These are phyloP conservation scores for Apiospora phragmitis DNA, from an alignment of 2,329 filamentous ascomycete species.

Conservation along the genomic window DNA sequence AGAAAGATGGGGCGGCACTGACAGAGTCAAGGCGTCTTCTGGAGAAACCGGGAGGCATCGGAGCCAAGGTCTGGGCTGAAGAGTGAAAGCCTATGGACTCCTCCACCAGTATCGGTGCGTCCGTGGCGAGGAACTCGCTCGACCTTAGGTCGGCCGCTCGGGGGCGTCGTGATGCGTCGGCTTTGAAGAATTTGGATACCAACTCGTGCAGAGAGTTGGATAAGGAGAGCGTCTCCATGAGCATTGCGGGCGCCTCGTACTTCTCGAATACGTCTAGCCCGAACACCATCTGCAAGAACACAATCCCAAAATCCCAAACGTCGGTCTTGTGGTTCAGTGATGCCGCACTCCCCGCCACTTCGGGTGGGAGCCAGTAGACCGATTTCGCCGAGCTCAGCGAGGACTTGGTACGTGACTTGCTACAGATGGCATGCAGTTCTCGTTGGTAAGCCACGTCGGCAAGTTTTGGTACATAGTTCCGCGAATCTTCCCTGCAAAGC, in stretches of 20 bases:
- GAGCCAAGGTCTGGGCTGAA: conserved; percentile 41
- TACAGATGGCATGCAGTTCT: conserved; percentile 62
- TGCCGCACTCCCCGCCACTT: conserved; percentile 64
- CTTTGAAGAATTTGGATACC: conserved; percentile 79
- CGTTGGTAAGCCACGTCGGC: conserved; percentile 73
- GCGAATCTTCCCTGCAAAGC: conserved; percentile 67
- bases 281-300: conserved; percentile 93
- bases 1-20: conserved; percentile 54
- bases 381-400: conserved; percentile 66
- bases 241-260: conserved; percentile 74
- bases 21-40: conserved; percentile 62
- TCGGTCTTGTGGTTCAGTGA: conserved; percentile 77
- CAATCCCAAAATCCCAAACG: conserved; percentile 90
- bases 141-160: conserved; percentile 74
- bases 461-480: conserved; percentile 72
- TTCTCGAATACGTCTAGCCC: conserved; percentile 74
- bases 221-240: conserved; percentile 71
- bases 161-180: conserved; percentile 80
- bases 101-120: conserved; percentile 58
- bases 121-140: conserved; percentile 66
- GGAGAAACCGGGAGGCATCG: conserved; percentile 44
- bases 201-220: conserved; percentile 79
- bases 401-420: conserved; percentile 52
- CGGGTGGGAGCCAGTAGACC: conserved; percentile 81
- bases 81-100: conserved; percentile 41